These are phyloP conservation scores for Quercus glauca DNA, from an alignment of 306 rosid genomes.

Conservation along the genomic window DNA sequence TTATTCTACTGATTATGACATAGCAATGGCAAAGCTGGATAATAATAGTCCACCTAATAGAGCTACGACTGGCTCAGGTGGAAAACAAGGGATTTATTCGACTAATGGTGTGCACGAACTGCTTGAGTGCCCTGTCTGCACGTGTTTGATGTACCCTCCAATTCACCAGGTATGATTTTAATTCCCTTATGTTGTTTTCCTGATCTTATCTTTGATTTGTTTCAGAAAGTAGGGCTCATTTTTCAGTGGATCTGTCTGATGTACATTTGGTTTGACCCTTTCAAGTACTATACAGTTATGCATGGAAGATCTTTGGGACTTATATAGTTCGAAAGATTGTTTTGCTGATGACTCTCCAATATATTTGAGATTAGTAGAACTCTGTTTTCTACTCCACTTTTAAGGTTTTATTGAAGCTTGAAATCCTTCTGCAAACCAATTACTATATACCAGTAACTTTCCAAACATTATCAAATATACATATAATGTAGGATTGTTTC, in stretches of 20 bases:
- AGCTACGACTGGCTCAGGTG: constrained; percentile 39
- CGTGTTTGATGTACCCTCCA: constrained; percentile 87
- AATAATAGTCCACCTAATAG: constrained; percentile 42
- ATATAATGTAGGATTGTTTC: neutral
- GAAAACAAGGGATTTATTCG: constrained; percentile 57
- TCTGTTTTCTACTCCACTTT: neutral
- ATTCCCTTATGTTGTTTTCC: neutral
- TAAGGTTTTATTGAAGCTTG: neutral
- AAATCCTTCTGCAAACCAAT: constrained; percentile 1
- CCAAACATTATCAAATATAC: neutral
- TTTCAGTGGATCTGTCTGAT: neutral
- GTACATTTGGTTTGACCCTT: neutral
- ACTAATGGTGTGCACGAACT: constrained; percentile 80
- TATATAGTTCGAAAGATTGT: no score
- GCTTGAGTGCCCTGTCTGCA: constrained; percentile 87
- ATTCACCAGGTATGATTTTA: constrained; percentile 68
- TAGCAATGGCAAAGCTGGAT: constrained; percentile 52
- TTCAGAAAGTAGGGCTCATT: neutral
- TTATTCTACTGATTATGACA: constrained; percentile 51
- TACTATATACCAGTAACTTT: neutral
- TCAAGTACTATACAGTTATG: neutral
- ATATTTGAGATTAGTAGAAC: neutral
- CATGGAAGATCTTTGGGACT: neutral
- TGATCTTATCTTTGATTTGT: neutral
- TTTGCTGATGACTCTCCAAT: neutral